Base-by-base conservation (phyloP, 176 grass and related monocot genomes). In the Alopecurus myosuroides region DNA sequence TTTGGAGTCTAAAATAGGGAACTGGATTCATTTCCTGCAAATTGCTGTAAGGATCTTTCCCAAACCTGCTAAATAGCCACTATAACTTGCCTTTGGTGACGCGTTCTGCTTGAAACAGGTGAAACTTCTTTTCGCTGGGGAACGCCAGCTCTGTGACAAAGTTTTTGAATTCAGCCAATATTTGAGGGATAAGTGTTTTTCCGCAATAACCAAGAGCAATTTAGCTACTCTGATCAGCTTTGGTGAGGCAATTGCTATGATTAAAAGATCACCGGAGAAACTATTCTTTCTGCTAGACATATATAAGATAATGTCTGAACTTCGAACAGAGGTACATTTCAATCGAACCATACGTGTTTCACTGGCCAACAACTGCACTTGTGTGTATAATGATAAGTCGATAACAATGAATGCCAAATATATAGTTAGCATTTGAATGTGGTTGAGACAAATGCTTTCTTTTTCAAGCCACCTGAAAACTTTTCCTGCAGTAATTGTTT, bases 61-160 rank as follows among this genome's bases (percentile, higher is more conserved):
- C 7, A 23, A 48, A 26, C 85, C 7, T 79, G 11, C 80, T 81
- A 81, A 77, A 77, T 66, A 17, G 3, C 73, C n/a, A 65, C 7
- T 84, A 51, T 75, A 74, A 37, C 17, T 55, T 79, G 75, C 55
- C 8, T 68, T 11, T 36, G 22, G 26, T 88, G 37, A 87, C 81
- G 58, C 68, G 56, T 58, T 85, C 15, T 94, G 25, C n/a, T 70
- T 89, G 81, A 51, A n/a, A n/a, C n/a, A n/a, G n/a, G n/a, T n/a
- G n/a, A n/a, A n/a, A n/a, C n/a, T n/a, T n/a, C n/a, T n/a, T 78
- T 98, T 98, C 85, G 96, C 89, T 46, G 91, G 89, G 26, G 96
- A 98, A 48, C 84, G 88, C 17, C 89, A 98, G 80, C 83, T 98
- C 51, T 98, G 96, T 52, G 88, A 98, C 82, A 89, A 92, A 86